phyloP scores from a whole-genome alignment of 1,284 basidiomycete genomes.

The Serendipita sp. region DNA sequence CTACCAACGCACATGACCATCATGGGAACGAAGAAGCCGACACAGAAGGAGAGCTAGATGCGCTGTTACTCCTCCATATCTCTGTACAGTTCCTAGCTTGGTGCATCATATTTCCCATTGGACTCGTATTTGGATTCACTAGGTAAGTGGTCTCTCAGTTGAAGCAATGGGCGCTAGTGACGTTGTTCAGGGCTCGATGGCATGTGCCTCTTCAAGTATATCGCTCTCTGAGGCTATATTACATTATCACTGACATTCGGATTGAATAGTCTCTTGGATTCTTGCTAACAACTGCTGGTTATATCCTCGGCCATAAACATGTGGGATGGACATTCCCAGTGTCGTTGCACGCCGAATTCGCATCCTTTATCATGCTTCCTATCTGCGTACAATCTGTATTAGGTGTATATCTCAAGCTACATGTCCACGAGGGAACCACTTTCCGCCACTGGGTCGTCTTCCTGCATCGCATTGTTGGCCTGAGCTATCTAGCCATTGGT shows the following conservation, averaged over 20 bases:
- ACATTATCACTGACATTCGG: conserved; percentile 14
- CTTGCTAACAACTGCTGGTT: conserved; percentile 54
- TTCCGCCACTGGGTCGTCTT: conserved; percentile 62
- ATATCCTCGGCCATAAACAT: conserved; percentile 61
- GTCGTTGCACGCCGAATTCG: conserved; percentile 58
- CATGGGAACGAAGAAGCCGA: conserved; percentile 50
- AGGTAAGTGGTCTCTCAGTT: conserved; percentile 28
- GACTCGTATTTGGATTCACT: conserved; percentile 75
- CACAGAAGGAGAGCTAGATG: conserved; percentile 46
- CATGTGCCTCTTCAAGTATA: conserved; percentile 72
- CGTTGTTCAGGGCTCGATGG: conserved; percentile 37
- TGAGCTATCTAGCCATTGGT: conserved; percentile 72
- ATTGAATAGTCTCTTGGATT: conserved; percentile 45
- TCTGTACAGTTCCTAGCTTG: conserved; percentile 59
- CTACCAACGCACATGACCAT: conserved; percentile 22
- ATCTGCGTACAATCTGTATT: conserved; percentile 54
- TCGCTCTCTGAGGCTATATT: conserved; percentile 9
- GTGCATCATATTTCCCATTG: conserved; percentile 71
- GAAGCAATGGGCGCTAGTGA: neutral
- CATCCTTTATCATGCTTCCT: conserved; percentile 52
- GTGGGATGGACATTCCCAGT: conserved; percentile 47
- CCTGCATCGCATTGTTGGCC: conserved; percentile 72
- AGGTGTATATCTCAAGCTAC: conserved; percentile 86
- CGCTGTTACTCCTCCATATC: conserved; percentile 74
- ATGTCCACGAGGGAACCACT: conserved; percentile 62